Evolutionary conservation across 345 rosid genomes (phyloP).

Genomic region (Populus simonii): DNA sequence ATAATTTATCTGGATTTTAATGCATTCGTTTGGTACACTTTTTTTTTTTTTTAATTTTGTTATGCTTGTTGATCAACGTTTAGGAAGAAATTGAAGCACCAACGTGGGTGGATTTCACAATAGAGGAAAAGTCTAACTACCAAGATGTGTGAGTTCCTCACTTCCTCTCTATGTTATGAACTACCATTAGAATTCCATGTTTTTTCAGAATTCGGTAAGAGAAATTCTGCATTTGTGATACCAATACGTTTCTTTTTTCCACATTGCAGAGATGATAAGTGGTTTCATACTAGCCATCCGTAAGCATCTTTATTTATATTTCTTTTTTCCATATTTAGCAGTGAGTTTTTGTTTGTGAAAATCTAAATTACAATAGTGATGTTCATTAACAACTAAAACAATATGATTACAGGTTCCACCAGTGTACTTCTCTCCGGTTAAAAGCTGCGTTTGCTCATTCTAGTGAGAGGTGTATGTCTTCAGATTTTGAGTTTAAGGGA

Average conservation of each 20-base stretch:
- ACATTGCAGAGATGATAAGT: constrained; percentile 46
- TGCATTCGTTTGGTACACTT: neutral
- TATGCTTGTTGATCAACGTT: neutral
- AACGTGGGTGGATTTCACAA: constrained; percentile 28
- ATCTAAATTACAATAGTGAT: neutral
- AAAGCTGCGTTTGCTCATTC: constrained; percentile 42
- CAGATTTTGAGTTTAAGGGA: constrained; percentile 23
- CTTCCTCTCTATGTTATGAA: neutral
- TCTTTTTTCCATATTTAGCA: neutral
- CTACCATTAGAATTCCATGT: neutral
- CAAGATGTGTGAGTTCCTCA: constrained; percentile 28
- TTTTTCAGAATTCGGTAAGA: neutral
- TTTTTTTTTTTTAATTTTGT: neutral
- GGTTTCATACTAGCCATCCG: constrained; percentile 52
- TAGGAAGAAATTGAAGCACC: constrained; percentile 40
- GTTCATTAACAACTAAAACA: constrained; percentile 1
- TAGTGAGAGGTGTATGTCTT: constrained; percentile 18
- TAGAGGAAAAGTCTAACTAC: constrained; percentile 18
- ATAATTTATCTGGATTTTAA: neutral
- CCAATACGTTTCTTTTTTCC: neutral
- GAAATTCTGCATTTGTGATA: neutral
- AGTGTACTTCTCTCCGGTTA: constrained; percentile 44
- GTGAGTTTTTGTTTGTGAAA: neutral
- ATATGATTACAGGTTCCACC: constrained; percentile 50
- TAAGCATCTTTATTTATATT: constrained; percentile 32